Evolutionary conservation across 164 flowering plant species (phyloP).

Genomic region (Nymphaea thermarum): DNA sequence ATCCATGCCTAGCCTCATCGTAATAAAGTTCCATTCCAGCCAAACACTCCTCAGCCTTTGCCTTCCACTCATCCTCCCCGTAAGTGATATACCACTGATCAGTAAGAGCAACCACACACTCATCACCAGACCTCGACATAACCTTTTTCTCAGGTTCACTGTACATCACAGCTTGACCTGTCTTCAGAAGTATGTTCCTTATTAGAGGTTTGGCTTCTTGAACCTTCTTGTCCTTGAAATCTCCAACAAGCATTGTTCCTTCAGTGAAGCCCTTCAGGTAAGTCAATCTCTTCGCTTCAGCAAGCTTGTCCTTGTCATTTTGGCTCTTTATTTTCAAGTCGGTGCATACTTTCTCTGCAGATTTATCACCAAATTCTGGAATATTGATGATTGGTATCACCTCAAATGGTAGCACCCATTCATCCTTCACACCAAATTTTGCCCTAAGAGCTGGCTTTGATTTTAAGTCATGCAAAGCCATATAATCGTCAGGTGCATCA

Average conservation of each 20-base stretch:
- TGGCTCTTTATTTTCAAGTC: conserved; percentile 73
- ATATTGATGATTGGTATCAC: conserved; percentile 55
- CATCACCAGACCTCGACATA: conserved; percentile 86
- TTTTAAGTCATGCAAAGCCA: conserved; percentile 65
- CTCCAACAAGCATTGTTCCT: conserved; percentile 70
- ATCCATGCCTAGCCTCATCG: conserved; percentile 73
- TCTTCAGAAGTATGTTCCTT: conserved; percentile 50
- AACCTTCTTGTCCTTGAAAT: conserved; percentile 51
- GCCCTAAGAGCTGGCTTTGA: conserved; percentile 55
- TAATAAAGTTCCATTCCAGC: conserved; percentile 50
- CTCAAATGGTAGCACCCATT: conserved; percentile 67
- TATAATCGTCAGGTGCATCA: conserved; percentile 87
- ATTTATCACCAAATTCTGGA: conserved; percentile 56
- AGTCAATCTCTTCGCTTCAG: conserved; percentile 62
- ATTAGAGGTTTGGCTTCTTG: conserved; percentile 77
- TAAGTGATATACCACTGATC: conserved; percentile 89
- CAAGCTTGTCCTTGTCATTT: conserved; percentile 70
- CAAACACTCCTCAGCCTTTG: conserved; percentile 57
- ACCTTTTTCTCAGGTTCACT: conserved; percentile 90
- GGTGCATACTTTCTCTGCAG: conserved; percentile 62
- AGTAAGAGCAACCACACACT: conserved; percentile 87
- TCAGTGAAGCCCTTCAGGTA: conserved; percentile 78
- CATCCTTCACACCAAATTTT: conserved; percentile 66
- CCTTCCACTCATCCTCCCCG: conserved; percentile 74
- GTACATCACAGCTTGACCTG: conserved; percentile 51